Percentiles rank a stretch among this genome's conserved stretches.
These are phyloP conservation scores for Leonotis leonurus DNA, from an alignment of 257 asterid species.

Conservation along the genomic window DNA sequence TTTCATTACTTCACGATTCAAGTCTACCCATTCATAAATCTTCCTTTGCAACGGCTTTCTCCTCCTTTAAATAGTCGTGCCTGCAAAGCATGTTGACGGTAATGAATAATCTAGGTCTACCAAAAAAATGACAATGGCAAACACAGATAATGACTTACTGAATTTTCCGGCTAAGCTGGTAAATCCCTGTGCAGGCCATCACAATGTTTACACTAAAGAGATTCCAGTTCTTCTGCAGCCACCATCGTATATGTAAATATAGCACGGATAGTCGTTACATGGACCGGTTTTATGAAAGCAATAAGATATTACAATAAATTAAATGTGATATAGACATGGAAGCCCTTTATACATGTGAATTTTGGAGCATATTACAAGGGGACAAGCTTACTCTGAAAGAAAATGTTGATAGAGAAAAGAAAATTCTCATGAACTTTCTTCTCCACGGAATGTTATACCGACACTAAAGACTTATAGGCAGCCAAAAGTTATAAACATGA, in stretches of 20 bases:
- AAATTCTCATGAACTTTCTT: not conserved
- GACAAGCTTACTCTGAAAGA: not conserved
- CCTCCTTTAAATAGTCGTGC: slow-evolving; percentile 56
- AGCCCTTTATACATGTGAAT: not conserved
- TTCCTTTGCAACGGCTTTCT: slow-evolving; percentile 56
- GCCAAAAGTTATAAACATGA: not conserved
- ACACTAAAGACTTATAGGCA: not conserved
- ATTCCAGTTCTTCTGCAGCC: slow-evolving; percentile 88
- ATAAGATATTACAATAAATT: not conserved
- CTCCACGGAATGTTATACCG: not conserved
- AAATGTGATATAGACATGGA: not conserved
- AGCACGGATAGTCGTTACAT: not conserved
- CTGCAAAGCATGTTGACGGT: slow-evolving; percentile 29
- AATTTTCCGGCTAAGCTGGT: slow-evolving; percentile 74
- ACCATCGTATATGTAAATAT: not conserved
- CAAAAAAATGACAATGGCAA: not conserved
- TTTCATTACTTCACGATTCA: too few relatives aligned
- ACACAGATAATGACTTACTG: slow-evolving; percentile 30
- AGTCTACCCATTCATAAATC: too few relatives aligned
- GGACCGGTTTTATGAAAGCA: not conserved
- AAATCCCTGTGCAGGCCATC: slow-evolving; percentile 86
- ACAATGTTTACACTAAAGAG: slow-evolving; percentile 84
- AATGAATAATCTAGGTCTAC: not conserved
- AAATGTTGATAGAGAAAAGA: not conserved
- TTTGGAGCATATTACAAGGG: too few relatives aligned